Evolutionary conservation across 345 rosid species (phyloP).

Genomic region (Eutrema yunnanense): DNA sequence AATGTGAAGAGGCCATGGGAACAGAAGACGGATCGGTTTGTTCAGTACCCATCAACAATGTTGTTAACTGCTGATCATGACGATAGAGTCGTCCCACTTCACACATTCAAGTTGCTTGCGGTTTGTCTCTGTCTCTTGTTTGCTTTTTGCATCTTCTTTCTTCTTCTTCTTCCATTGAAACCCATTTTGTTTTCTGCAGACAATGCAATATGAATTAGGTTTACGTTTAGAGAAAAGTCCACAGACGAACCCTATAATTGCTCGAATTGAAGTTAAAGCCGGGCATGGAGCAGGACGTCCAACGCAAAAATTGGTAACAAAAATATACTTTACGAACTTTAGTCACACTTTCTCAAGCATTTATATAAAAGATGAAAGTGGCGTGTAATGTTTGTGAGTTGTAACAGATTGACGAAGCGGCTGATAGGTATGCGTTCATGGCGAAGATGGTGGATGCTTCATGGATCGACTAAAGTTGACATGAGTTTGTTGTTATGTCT

Average conservation of each 20-base stretch:
- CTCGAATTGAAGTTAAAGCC: constrained; percentile 83
- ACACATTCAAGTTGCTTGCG: constrained; percentile 78
- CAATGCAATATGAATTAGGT: constrained; percentile 72
- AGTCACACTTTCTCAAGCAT: not conserved
- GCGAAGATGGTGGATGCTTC: constrained; percentile 65
- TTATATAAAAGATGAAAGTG: not conserved
- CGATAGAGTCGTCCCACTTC: constrained; percentile 87
- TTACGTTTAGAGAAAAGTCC: constrained; percentile 71
- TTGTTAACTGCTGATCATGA: constrained; percentile 96
- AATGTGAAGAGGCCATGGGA: constrained; percentile 97
- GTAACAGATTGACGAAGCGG: constrained; percentile 76
- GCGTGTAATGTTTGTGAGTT: not conserved
- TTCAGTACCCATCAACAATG: constrained; percentile 88
- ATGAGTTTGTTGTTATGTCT: not conserved
- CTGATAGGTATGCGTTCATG: constrained; percentile 81
- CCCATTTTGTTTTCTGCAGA: constrained; percentile 34
- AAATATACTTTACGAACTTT: not conserved
- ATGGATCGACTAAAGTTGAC: constrained; percentile 51
- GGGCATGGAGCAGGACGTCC: constrained; percentile 97
- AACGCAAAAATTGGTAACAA: constrained; percentile 61
- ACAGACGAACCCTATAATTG: constrained; percentile 80
- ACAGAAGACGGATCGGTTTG: constrained; percentile 30
- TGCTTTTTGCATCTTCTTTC: not conserved
- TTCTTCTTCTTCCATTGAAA: not conserved
- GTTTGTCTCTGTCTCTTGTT: constrained; percentile 39